Evolutionary conservation across 1,284 basidiomycete genomes (phyloP).

Genomic region (Lentinus polychrous): DNA sequence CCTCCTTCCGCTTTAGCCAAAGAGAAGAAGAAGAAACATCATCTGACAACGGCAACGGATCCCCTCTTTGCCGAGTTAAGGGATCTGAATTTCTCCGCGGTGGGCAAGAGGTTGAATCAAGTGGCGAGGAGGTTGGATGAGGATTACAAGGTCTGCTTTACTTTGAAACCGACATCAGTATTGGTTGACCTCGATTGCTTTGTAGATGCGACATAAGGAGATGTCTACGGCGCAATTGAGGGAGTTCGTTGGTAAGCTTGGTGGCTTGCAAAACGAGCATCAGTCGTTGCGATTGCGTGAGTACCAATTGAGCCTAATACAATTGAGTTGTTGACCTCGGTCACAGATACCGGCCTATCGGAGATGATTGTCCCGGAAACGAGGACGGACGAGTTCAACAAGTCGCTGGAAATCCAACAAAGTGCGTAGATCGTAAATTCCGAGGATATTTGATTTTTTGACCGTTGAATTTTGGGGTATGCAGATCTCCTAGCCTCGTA

Average conservation of each 20-base stretch:
- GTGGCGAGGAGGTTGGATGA: constrained; percentile 84
- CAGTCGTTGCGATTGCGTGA: constrained; percentile 82
- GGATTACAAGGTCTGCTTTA: constrained; percentile 71
- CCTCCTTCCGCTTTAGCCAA: constrained; percentile 40
- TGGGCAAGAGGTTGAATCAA: constrained; percentile 78
- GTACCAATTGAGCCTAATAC: constrained; percentile 21
- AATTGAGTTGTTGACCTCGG: background rate
- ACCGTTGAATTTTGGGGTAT: background rate
- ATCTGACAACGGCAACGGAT: constrained; percentile 72
- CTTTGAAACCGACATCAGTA: constrained; percentile 7
- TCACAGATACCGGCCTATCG: constrained; percentile 85
- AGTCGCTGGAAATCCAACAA: constrained; percentile 92
- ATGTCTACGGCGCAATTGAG: constrained; percentile 89
- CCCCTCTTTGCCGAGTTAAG: constrained; percentile 80
- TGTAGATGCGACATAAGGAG: constrained; percentile 66
- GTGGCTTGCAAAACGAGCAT: constrained; percentile 88
- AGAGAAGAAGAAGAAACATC: constrained; percentile 84
- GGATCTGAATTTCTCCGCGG: constrained; percentile 92
- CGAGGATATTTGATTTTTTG: background rate
- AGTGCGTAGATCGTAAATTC: constrained; percentile 47
- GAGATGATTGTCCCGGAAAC: constrained; percentile 86
- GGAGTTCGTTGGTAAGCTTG: constrained; percentile 93
- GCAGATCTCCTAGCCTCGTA: constrained; percentile 89
- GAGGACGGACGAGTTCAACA: constrained; percentile 85
- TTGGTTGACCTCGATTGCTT: constrained; percentile 11